Percentiles rank a stretch among this genome's conserved stretches.
phyloP scores from a whole-genome alignment of 1,284 basidiomycete genomes.

The Schizophyllum commune region DNA sequence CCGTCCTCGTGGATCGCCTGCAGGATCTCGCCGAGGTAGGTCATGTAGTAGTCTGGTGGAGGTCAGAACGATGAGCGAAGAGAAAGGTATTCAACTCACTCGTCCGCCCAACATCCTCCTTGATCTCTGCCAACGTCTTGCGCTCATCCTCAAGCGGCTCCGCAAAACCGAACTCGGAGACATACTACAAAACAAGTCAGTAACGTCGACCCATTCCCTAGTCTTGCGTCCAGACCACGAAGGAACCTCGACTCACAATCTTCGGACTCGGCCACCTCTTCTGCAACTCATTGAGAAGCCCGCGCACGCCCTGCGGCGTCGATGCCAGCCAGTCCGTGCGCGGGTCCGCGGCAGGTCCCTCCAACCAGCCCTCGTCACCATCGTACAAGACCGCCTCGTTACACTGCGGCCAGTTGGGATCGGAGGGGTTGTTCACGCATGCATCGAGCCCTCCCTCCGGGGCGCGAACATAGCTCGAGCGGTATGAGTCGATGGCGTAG shows the following conservation, averaged over 20 bases:
- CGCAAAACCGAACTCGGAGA: slow-evolving; percentile 38
- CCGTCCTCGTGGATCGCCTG: slow-evolving; percentile 13
- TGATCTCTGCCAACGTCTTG: slow-evolving; percentile 35
- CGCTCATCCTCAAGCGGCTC: slow-evolving; percentile 32
- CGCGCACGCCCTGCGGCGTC: slow-evolving; percentile 32
- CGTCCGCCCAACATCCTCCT: slow-evolving; percentile 35
- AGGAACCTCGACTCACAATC: slow-evolving; percentile 22
- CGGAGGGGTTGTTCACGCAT: slow-evolving; percentile 29
- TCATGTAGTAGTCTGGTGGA: slow-evolving; percentile 8
- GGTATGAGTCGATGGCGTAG: slow-evolving; percentile 39
- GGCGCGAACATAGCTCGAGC: slow-evolving; percentile 30
- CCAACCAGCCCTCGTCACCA: slow-evolving; percentile 29
- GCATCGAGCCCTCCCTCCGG: slow-evolving; percentile 31
- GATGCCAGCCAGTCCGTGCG: slow-evolving; percentile 33
- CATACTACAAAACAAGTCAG: slow-evolving; percentile 27
- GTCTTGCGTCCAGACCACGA: background rate
- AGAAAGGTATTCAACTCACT: slow-evolving; percentile 19
- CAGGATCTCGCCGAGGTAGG: slow-evolving; percentile 13
- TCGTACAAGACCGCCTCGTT: slow-evolving; percentile 10
- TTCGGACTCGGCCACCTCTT: slow-evolving; percentile 37
- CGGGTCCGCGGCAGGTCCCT: slow-evolving; percentile 32
- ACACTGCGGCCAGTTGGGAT: slow-evolving; percentile 40
- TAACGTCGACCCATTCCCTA: too few species aligned
- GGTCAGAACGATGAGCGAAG: background rate
- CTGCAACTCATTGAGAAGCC: slow-evolving; percentile 27